Evolutionary conservation across 371 early-diverging fungal species (phyloP).

Genomic region (Mucor racemosus): DNA sequence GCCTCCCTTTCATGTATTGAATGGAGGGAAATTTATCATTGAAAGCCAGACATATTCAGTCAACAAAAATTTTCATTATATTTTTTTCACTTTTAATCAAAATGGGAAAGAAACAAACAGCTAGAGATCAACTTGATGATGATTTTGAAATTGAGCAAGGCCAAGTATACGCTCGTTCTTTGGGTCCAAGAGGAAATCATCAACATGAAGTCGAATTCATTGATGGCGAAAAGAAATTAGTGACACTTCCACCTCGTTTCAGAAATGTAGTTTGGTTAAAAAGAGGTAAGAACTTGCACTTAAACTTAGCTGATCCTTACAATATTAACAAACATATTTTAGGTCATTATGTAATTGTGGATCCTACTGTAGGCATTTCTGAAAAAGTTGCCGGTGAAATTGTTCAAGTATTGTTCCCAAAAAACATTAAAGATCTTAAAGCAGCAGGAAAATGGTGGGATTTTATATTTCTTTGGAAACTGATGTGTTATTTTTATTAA

Average conservation of each 20-base stretch:
- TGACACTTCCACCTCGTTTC: conserved; percentile 77
- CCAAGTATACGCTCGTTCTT: conserved; percentile 66
- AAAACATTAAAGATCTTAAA: conserved; percentile 76
- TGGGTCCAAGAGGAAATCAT: conserved; percentile 76
- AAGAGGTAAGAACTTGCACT: conserved; percentile 54
- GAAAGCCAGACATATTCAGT: neutral
- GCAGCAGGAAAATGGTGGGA: conserved; percentile 66
- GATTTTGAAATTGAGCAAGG: conserved; percentile 35
- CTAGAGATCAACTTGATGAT: conserved; percentile 34
- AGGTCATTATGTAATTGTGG: conserved; percentile 76
- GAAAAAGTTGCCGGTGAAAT: conserved; percentile 85
- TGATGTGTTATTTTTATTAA: neutral
- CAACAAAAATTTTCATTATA: conserved; percentile 7
- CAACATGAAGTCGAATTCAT: conserved; percentile 73
- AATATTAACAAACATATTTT: neutral
- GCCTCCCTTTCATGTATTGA: neutral
- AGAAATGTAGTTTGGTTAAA: conserved; percentile 87
- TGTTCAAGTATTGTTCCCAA: conserved; percentile 72
- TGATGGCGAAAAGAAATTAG: conserved; percentile 61
- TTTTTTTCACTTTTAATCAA: conserved; percentile 7
- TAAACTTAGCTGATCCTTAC: neutral
- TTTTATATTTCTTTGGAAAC: neutral
- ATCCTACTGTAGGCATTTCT: conserved; percentile 57
- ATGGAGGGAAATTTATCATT: neutral
- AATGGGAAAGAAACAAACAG: conserved; percentile 52